Evolutionary conservation across 225 moss, liverwort and hornwort genomes (phyloP), one percentile per base, ranked within the genome.

Genomic region (Anthoceros angustus): DNA sequence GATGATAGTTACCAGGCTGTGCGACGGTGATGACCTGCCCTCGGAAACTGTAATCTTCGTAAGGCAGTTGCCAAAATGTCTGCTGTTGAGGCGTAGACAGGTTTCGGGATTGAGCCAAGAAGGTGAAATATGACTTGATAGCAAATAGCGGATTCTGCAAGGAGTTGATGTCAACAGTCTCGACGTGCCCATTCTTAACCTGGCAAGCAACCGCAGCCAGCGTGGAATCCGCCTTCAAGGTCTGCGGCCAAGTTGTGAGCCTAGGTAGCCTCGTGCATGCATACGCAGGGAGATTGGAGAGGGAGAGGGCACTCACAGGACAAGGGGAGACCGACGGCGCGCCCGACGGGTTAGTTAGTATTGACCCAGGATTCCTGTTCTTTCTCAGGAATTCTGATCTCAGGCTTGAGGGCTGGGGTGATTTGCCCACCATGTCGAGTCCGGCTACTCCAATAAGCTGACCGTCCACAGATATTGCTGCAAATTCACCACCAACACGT

Each of bases 21-120:
- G 55, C 8, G n/a, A 55, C 55, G 23, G 55, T 55, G 55, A 55
- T 55, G 40, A 80, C 71, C 6, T 23, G 10, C 9, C 80, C 80
- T 11, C 76, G 80, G 71, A 50, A 68, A 41, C 80, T 73, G 16
- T 16, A 69, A 67, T 80, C 80, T 0, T 3, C 12, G 42, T 80
- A 80, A 5, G 65, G 64, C 20, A 23, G 64, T 32, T 73, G 73
- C 80, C 80, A 80, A 63, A 69, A 73, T 6, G 79, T 63, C 16
- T 18, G 55, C 16, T 55, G n/a, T 18, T 43, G 72, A 0, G 39
- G 43, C 0, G 50, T 8, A 10, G 55, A 39, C 7, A 62, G 25
- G 40, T n/a, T 21, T 42, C 75, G 73, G 10, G 76, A 73, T 12
- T 63, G 73, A 63, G 80, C 80, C 68, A 80, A 40, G 61, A 76